These are phyloP conservation scores for Fusarium sp. DNA, from an alignment of 2,329 filamentous ascomycete genomes.

Conservation along the genomic window DNA sequence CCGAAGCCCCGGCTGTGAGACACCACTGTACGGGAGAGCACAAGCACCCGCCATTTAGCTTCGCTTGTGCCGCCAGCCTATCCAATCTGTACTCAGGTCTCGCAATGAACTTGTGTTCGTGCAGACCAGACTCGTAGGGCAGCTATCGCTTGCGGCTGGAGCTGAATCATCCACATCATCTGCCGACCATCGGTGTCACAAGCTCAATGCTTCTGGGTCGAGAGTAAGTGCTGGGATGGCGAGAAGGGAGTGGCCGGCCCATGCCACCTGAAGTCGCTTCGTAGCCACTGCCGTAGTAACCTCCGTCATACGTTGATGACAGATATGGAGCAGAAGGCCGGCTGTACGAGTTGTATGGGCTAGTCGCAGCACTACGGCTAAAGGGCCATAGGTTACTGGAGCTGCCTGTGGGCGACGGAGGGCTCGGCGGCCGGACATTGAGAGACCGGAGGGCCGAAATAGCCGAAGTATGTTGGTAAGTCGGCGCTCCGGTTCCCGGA, in stretches of 20 bases:
- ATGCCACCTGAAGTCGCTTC: slow-evolving; percentile 53
- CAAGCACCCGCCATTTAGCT: slow-evolving; percentile 11
- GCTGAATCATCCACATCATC: slow-evolving; percentile 51
- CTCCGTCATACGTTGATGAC: slow-evolving; percentile 67
- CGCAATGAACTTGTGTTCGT: slow-evolving; percentile 19
- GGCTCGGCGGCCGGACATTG: slow-evolving; percentile 67
- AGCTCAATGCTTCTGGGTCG: slow-evolving; percentile 74
- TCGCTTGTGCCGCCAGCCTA: slow-evolving; percentile 18
- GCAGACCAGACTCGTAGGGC: slow-evolving; percentile 17
- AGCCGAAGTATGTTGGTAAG: slow-evolving; percentile 62
- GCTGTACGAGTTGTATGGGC: slow-evolving; percentile 66
- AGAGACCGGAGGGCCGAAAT: slow-evolving; percentile 69
- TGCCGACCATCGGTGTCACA: slow-evolving; percentile 70
- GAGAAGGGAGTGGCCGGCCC: slow-evolving; percentile 69
- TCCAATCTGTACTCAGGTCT: slow-evolving; percentile 13
- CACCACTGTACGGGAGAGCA: slow-evolving; percentile 5
- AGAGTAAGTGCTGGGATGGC: slow-evolving; percentile 67
- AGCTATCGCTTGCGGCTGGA: background rate
- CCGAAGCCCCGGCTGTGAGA: slow-evolving; percentile 32
- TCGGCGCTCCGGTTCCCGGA: slow-evolving; percentile 52
- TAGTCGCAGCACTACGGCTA: slow-evolving; percentile 63
- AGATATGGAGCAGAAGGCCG: slow-evolving; percentile 59
- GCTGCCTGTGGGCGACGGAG: slow-evolving; percentile 65
- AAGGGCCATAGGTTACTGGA: slow-evolving; percentile 67
- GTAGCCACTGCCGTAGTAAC: slow-evolving; percentile 52